Evolutionary conservation across 139 green algal genomes (phyloP).

Genomic region (Spirogloea muscicola): DNA sequence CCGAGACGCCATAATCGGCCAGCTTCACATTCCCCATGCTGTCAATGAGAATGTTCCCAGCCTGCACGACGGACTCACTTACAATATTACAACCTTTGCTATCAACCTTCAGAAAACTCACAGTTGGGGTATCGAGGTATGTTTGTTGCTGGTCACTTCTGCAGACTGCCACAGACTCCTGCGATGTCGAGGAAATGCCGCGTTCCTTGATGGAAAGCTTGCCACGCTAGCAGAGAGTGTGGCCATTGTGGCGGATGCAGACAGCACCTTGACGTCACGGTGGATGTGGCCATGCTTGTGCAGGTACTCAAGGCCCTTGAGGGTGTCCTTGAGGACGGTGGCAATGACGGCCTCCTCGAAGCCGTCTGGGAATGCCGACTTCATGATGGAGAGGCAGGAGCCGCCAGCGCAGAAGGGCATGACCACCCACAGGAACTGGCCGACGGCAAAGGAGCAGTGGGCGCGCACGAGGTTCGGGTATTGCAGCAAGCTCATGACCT

Average conservation of each 20-base stretch:
- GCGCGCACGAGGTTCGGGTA: slow-evolving; percentile 94
- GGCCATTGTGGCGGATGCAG: too few species aligned
- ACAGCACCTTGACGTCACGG: slow-evolving; percentile 94
- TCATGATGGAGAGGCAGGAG: slow-evolving; percentile 57
- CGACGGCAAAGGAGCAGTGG: slow-evolving; percentile 85
- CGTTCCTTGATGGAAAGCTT: too few species aligned
- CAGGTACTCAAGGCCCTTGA: slow-evolving; percentile 93
- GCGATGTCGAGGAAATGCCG: too few species aligned
- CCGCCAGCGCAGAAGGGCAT: slow-evolving; percentile 67
- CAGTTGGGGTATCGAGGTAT: too few species aligned
- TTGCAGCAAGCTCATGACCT: slow-evolving; percentile 87
- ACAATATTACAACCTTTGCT: too few species aligned
- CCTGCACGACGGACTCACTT: too few species aligned
- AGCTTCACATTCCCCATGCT: slow-evolving; percentile 81
- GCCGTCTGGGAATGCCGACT: slow-evolving; percentile 60
- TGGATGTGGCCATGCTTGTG: slow-evolving; percentile 93
- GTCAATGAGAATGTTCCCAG: slow-evolving; percentile 98
- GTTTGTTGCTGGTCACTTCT: too few species aligned
- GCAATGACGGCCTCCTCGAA: slow-evolving; percentile 88
- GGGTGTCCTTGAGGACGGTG: slow-evolving; percentile 87
- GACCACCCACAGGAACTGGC: slow-evolving; percentile 92
- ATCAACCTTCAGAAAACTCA: too few species aligned
- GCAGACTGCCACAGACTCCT: too few species aligned
- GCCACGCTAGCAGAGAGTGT: too few species aligned
- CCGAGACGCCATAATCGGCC: slow-evolving; percentile 96